Evolutionary conservation across 225 moss, liverwort and hornwort genomes (phyloP), one percentile per base, ranked within the genome.

Genomic region (Ulota crispa): DNA sequence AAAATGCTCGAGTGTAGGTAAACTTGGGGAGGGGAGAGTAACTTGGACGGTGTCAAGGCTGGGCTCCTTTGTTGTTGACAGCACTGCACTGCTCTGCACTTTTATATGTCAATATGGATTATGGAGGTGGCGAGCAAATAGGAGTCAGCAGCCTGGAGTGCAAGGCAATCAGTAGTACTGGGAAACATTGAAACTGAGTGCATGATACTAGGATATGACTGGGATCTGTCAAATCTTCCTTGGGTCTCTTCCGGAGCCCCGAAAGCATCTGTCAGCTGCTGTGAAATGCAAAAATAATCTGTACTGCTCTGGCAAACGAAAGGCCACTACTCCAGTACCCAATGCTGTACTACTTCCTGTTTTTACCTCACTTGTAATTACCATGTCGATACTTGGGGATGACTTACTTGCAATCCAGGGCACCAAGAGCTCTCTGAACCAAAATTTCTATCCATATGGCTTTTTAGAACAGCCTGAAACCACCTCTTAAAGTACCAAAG

Each of bases 251-350:
- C 84, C 76, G 85, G 85, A 79, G 50, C 50, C 1, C 50, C 50
- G 50, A 50, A 75, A 85, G 87, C 87, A 88, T 88, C 85, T 82
- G 87, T 82, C 85, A 88, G 87, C 82, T 76, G 62, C 85, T 80
- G 79, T 42, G 54, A 77, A 85, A 75, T 55, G 61, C 65, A 19
- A 9, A 82, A 69, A 19, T 50, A 50, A 50, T 16, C 50, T 50
- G 74, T 71, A 77, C 83, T 10, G 21, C 73, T 11, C 77, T 82
- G 82, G 76, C 65, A 19, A 65, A 70, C 30, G 7, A 21, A 24
- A 73, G 66, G 67, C 66, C 79, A 81, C 45, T 15, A 26, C 7
- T 13, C 6, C 1, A 76, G 77, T 37, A 77, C 50, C 28, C 47
- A 28, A 19, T 34, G 55, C 7, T 4, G 30, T 64, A 57, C 47